Evolutionary conservation across 208 protist genomes (phyloP), one percentile per base, ranked within the genome.

Genomic region (Acanthamoeba castellanii): DNA sequence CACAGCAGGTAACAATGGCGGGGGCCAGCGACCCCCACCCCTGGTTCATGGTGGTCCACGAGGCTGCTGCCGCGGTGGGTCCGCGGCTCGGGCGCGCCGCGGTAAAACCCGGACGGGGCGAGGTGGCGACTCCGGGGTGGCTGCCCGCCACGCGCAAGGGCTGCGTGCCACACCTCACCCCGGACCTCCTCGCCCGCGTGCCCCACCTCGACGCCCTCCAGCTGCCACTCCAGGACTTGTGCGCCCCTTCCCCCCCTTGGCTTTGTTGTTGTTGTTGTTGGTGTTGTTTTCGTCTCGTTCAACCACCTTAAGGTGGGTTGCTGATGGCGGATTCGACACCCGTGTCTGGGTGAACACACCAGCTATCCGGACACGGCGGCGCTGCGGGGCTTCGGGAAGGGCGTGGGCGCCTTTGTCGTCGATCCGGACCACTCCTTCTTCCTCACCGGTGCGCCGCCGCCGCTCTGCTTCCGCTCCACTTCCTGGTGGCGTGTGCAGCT

Each of bases 141-240:
- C 45, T 87, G 78, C 45, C 47, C 2, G 45, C 37, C 11, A 87
- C 78, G 78, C 37, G 47, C n/a, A 87, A 87, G 78, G 78, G 78
- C n/a, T 50, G 78, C 37, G 45, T 59, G 78, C 78, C 47, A 8
- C 37, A 87, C 78, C 78, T 87, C 37, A 61, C 78, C 78, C 78
- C 78, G 9, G 78, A 87, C 78, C 47, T 87, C 45, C 45, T 87
- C 47, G 78, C 37, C 78, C 32, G 16, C 45, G 25, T 59, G 37
- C 78, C 47, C 78, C 78, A 87, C 37, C 32, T 59, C 37, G n/a
- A 50, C 32, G 78, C 78, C 78, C 47, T 87, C 47, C 78, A 87
- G 47, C 22, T 87, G 78, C 37, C 45, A 9, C 47, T 87, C n/a
- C 37, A 59, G n/a, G 78, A 87, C 78, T 87, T 87, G 78, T 87